Base-by-base conservation (phyloP, 225 moss, liverwort and hornwort species). In the Lunularia cruciata region DNA sequence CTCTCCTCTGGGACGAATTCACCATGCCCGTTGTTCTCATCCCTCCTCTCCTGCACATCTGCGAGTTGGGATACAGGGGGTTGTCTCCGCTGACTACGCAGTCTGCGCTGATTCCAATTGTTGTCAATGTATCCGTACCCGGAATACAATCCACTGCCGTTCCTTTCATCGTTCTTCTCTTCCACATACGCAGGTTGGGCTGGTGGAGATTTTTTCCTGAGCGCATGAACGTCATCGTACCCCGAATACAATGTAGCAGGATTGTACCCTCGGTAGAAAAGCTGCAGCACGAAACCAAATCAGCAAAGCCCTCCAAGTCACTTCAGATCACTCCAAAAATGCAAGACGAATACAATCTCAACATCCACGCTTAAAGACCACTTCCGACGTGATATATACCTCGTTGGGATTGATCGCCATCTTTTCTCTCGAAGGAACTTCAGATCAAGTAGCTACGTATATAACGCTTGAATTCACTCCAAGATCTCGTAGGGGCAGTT, bases 381-480 rank as follows among this genome's bases (percentile, higher is more conserved):
- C 57, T 15, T 6, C 30, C 25, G 11, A 55, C 55, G 13, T 8
- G 42, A 5, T 25, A 5, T 11, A 31, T 48, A 65, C 65, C 47
- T 65, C 33, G 8, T 65, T 65, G 12, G 65, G 65, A 48, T 65
- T 33, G 65, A 65, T 65, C 27, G 65, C 65, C 65, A 65, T 65
- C 33, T n/a, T n/a, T n/a, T n/a, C n/a, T n/a, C n/a, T n/a, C n/a
- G n/a, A n/a, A n/a, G n/a, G n/a, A n/a, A n/a, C n/a, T n/a, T n/a
- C n/a, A n/a, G n/a, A n/a, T n/a, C n/a, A n/a, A n/a, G n/a, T n/a
- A n/a, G n/a, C n/a, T n/a, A n/a, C n/a, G n/a, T n/a, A n/a, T n/a
- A n/a, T n/a, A n/a, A n/a, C n/a, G n/a, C n/a, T n/a, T n/a, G n/a
- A n/a, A n/a, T n/a, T n/a, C n/a, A n/a, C n/a, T n/a, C n/a, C n/a